Evolutionary conservation across 176 grass and related monocot species (phyloP).

Genomic region (Aegilops bicornis): DNA sequence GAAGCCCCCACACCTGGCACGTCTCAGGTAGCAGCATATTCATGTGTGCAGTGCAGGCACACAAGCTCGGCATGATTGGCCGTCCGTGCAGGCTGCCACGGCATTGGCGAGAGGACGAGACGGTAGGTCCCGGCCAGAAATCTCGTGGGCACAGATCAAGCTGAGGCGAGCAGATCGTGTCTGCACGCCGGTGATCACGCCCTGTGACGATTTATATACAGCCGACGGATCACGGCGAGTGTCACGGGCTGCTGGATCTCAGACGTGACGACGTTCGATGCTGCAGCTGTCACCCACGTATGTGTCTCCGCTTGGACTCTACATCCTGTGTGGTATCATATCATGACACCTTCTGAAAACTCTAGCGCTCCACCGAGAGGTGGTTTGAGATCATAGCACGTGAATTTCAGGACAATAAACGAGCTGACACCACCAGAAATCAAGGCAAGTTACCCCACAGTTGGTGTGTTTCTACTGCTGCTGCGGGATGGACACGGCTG

Average conservation of each 20-base stretch:
- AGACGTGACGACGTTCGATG: neutral
- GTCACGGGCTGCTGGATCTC: neutral
- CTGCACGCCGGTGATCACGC: no score
- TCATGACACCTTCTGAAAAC: no score
- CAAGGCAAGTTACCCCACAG: neutral
- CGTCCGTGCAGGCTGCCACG: conserved; percentile 15
- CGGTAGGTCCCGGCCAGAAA: neutral
- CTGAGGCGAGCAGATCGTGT: no score
- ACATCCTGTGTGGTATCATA: no score
- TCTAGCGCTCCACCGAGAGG: no score
- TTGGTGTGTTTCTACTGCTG: neutral
- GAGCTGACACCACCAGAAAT: no score
- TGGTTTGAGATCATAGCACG: no score
- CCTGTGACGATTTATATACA: neutral
- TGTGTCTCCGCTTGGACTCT: no score
- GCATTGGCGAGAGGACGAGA: neutral
- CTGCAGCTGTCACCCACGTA: neutral
- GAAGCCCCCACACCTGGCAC: neutral
- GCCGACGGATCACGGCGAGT: neutral
- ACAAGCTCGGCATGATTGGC: neutral
- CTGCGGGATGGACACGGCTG: no score
- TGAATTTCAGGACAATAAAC: no score
- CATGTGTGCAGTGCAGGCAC: neutral
- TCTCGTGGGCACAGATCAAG: neutral
- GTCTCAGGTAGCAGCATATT: neutral